Conservation (phyloP, 23 red algal species). For the Gracilaria caudata region DNA sequence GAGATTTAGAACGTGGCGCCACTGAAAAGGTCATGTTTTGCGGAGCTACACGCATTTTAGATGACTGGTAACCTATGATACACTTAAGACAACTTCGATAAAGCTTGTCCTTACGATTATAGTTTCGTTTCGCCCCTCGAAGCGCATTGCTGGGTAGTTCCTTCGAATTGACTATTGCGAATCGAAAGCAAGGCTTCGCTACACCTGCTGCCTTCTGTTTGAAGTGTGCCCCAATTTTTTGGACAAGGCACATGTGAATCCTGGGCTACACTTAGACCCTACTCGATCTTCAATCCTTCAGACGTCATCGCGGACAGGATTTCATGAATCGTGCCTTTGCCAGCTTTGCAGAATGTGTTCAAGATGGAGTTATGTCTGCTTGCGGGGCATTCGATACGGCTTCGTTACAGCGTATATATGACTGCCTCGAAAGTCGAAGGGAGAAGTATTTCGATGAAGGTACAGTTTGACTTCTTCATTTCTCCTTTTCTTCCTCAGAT, state of each 20-base stretch:
- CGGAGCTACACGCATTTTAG: not conserved
- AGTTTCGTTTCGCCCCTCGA: not conserved
- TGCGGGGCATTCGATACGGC: conserved; percentile 13
- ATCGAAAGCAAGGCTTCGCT: too few relatives aligned
- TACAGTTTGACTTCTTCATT: not conserved
- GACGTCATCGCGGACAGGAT: not conserved
- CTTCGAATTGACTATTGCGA: not conserved
- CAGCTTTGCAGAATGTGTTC: conserved; percentile 11
- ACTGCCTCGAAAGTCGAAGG: not conserved
- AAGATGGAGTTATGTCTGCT: conserved; percentile 20
- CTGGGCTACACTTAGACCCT: not conserved
- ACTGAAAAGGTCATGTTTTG: not conserved
- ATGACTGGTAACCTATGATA: too few relatives aligned
- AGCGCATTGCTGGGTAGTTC: not conserved
- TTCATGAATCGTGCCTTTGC: not conserved
- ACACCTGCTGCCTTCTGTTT: too few relatives aligned
- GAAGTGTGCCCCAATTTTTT: too few relatives aligned
- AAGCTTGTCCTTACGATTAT: not conserved
- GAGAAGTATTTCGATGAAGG: conserved; percentile 17
- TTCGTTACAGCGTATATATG: not conserved
- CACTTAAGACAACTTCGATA: not conserved
- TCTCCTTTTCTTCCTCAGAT: not conserved
- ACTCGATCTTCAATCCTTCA: not conserved
- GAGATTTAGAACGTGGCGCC: not conserved
- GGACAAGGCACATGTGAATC: too few relatives aligned